These are phyloP conservation scores for Phytophthora hybrid DNA, from an alignment of 352 stramenopile genomes.

Conservation along the genomic window DNA sequence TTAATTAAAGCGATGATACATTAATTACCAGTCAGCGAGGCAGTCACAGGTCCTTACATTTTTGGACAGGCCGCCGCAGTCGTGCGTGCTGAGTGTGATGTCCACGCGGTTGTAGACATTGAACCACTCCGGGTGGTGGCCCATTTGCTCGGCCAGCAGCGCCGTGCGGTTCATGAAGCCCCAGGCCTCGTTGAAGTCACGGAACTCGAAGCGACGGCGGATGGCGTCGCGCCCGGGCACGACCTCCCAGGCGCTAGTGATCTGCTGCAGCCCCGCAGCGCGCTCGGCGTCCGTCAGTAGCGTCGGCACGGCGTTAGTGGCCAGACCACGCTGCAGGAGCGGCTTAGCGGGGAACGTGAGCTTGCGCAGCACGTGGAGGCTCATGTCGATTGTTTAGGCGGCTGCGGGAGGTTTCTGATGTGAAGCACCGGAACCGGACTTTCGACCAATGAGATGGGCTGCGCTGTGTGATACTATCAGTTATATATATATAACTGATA, in stretches of 20 bases:
- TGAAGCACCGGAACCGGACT: slow-evolving; percentile 12
- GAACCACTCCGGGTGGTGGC: slow-evolving; percentile 99
- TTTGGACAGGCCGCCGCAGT: slow-evolving; percentile 93
- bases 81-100: slow-evolving; percentile 97
- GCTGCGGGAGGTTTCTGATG: not conserved
- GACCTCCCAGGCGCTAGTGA: slow-evolving; percentile 59
- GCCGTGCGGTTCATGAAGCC: slow-evolving; percentile 82
- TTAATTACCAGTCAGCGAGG: not conserved
- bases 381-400: slow-evolving; percentile 2
- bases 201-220: slow-evolving; percentile 83
- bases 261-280: slow-evolving; percentile 43
- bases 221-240: slow-evolving; percentile 84
- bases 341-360: slow-evolving; percentile 7
- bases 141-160: slow-evolving; percentile 87
- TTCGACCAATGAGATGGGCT: slow-evolving; percentile 30
- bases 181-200: slow-evolving; percentile 86
- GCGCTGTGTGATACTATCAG: no score
- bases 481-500: no score
- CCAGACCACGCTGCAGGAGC: slow-evolving; percentile 24
- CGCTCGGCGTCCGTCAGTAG: slow-evolving; percentile 62
- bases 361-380: slow-evolving; percentile 15
- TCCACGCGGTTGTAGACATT: slow-evolving; percentile 99
- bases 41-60: slow-evolving; percentile 61
- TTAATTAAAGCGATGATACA: not conserved
- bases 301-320: slow-evolving; percentile 48